These are phyloP conservation scores for Pseudonitzschia multiseries DNA, from an alignment of 108 stramenopile genomes.

Conservation along the genomic window DNA sequence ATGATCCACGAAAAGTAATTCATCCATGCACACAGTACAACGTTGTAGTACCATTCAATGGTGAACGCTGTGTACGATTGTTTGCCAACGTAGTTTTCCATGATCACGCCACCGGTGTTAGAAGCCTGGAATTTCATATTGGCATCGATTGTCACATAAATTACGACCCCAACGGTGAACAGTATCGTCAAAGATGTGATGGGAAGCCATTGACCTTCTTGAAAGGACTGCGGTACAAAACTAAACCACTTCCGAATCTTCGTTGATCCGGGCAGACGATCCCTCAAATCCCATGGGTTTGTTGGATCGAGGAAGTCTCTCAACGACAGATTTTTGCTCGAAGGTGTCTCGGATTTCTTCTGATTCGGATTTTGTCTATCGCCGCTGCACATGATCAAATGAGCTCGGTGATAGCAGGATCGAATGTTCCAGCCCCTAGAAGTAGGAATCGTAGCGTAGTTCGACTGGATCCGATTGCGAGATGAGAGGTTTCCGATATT, in stretches of 20 bases:
- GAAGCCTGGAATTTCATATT: neutral
- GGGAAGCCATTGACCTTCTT: constrained; percentile 65
- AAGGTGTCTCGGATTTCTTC: neutral
- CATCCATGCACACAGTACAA: constrained; percentile 48
- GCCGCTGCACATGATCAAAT: neutral
- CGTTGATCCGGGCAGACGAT: constrained; percentile 20
- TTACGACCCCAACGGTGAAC: neutral
- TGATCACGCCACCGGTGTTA: neutral
- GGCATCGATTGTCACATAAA: constrained; percentile 9
- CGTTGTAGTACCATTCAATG: constrained; percentile 42
- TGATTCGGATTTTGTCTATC: constrained; percentile 1
- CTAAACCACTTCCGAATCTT: constrained; percentile 65
- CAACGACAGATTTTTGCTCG: constrained; percentile 16
- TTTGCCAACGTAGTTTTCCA: constrained; percentile 25
- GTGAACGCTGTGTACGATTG: constrained; percentile 36
- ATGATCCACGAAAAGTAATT: constrained; percentile 24
- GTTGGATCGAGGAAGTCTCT: constrained; percentile 41
- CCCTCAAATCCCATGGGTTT: constrained; percentile 58
- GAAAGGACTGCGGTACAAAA: constrained; percentile 64
- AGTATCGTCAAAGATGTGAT: neutral
- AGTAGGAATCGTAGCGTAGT: too few species aligned
- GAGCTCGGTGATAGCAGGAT: neutral
- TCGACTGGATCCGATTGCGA: too few species aligned
- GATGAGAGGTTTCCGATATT: too few species aligned
- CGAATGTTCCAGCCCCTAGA: too few species aligned